Evolutionary conservation across 2,329 filamentous ascomycete species (phyloP), one percentile per base, ranked within the genome.

Genomic region (Dothistroma pini): DNA sequence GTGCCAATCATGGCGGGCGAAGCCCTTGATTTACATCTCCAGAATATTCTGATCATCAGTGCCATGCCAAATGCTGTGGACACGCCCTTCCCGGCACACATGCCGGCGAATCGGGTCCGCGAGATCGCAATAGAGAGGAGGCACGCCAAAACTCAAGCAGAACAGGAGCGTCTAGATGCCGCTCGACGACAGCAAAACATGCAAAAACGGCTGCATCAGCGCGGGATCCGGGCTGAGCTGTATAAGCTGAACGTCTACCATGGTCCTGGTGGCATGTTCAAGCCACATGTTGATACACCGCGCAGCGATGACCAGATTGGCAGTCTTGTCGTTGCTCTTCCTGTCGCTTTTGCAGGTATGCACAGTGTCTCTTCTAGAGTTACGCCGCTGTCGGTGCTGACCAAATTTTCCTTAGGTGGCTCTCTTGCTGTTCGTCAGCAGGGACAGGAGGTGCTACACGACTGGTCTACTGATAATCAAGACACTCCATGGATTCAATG

Each of bases 231-330:
- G 4, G 82, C 82, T 0, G 82, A 86, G 70, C 70, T 86, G 2
- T 85, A 84, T 68, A 84, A 84, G 60, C 69, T 86, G 16, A 85
- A 86, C 65, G 79, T 82, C 1, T 66, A 63, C 56, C 31, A 34
- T 21, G 60, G 21, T 4, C 57, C 60, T 3, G 54, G 57, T 31
- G 61, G 58, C 2, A 60, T 34, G 22, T 68, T 69, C 58, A 64
- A 61, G 29, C 48, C 62, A n/a, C 67, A 68, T 34, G 61, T 66
- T 12, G 64, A 69, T 52, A 69, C 67, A 16, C 66, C 64, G 7
- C 52, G 62, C 11, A 56, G 61, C 12, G 48, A 60, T 50, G 52
- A 47, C 12, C 62, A 66, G 14, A 53, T 66, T 12, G 64, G 66
- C 9, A 65, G 57, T 25, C 54, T 68, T 12, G 66, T 68, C 11